Evolutionary conservation across 495 filamentous ascomycete species (phyloP).

Genomic region (Penicillium argentinense): DNA sequence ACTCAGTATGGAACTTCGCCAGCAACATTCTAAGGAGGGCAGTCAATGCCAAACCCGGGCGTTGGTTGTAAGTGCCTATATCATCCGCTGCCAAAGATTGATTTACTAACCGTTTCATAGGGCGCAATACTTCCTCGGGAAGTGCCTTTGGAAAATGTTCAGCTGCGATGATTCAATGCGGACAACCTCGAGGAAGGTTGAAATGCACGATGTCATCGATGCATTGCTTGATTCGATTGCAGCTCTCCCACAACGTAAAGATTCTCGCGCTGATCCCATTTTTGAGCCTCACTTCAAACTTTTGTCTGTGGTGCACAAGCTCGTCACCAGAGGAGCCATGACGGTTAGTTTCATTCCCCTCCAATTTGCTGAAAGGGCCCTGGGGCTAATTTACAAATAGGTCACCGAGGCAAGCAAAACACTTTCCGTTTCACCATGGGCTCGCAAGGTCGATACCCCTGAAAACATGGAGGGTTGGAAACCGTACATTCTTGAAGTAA

Average conservation of each 20-base stretch:
- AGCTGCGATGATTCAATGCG: constrained; percentile 52
- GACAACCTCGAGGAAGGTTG: constrained; percentile 46
- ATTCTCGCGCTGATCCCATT: constrained; percentile 76
- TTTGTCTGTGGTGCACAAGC: constrained; percentile 80
- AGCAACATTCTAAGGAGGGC: constrained; percentile 76
- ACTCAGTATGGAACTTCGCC: constrained; percentile 85
- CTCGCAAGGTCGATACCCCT: constrained; percentile 47
- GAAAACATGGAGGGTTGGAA: constrained; percentile 68
- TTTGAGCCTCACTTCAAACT: constrained; percentile 98
- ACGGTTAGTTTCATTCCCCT: constrained; percentile 23
- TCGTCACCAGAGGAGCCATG: constrained; percentile 52
- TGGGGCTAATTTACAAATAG: constrained; percentile 23
- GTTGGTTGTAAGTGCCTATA: constrained; percentile 70
- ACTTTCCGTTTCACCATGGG: constrained; percentile 56
- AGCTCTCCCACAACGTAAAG: constrained; percentile 74
- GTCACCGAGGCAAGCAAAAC: constrained; percentile 52
- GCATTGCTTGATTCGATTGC: constrained; percentile 74
- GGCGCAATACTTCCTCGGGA: constrained; percentile 86
- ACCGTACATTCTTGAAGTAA: constrained; percentile 66
- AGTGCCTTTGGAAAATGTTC: constrained; percentile 96
- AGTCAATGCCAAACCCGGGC: constrained; percentile 68
- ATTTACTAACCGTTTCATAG: constrained; percentile 35
- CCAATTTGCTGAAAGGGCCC: background rate
- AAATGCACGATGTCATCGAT: constrained; percentile 61
- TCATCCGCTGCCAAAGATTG: background rate